Base-by-base conservation (phyloP, 805 yeast species). In the Ogataea degrootiae region DNA sequence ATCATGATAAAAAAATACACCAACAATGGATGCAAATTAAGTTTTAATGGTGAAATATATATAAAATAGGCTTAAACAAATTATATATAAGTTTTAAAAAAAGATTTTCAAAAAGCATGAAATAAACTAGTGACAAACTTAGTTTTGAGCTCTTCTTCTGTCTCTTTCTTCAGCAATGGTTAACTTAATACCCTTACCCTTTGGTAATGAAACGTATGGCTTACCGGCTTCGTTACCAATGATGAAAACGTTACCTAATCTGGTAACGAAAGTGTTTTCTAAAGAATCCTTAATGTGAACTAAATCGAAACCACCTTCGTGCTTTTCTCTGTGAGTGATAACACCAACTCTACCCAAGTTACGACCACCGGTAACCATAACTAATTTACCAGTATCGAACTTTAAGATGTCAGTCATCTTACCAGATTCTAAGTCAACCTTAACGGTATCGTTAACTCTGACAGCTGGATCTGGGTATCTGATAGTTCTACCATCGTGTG, bases 401-500 rank as follows among this genome's bases (percentile, higher is more conserved):
- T 86, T 85, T 75, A 92, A 81, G 78, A 75, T 87, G 61, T 87
- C 91, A 51, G 85, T 75, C 72, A 90, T 84, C 83, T 92, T 92
- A 75, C 97, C 97, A 61, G 97, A 75, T 65, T 92, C 96, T 69
- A 92, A 80, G 78, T 92, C 96, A 71, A 92, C 78, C 85, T 91
- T 91, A 71, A 92, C 96, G 65, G 98, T 87, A 80, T 92, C 99
- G 83, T 94, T 91, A 70, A 89, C 90, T 79, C 81, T 92, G 85
- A 92, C 83, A 65, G 77, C 75, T 77, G 99, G 99, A 73, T 92
- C 98, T 75, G 98, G 98, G 88, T 91, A 92, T 79, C 98, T 91
- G 81, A 92, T 79, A 72, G 99, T 92, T 85, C 99, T 91, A 77
- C 99, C 98, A 72, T 92, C 99, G 85, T 92, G 99, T 71, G 99